Evolutionary conservation across 192 early-diverging fungal genomes (phyloP), one percentile per base, ranked within the genome.

Genomic region (Linnemannia zychae): DNA sequence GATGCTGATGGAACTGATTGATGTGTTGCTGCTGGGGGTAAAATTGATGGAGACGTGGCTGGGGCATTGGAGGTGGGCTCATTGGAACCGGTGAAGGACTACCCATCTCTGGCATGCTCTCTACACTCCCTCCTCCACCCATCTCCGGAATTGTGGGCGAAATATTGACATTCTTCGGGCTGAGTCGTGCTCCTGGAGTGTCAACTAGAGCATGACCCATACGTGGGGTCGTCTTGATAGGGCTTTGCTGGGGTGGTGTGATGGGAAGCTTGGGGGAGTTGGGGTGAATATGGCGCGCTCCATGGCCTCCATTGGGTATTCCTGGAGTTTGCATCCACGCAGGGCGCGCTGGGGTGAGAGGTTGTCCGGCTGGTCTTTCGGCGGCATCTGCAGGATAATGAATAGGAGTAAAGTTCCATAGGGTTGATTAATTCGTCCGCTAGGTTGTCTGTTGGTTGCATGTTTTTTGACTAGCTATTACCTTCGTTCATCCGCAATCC

Each of bases 21-120:
- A 31, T 0, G 12, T 63, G 57, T 31, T 63, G 57, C 11, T 63
- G 57, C 28, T 63, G 57, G 57, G 57, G 28, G 15, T 33, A 63
- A 12, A 63, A 63, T 63, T 63, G 57, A 63, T 63, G 28, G 3
- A 3, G 57, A 31, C 28, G 57, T 12, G 28, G 57, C 12, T 63
- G 57, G 1, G 28, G 57, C 57, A 63, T 63, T n/a, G 57, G 28
- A 3, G 57, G 28, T 63, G 28, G 28, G 13, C 57, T 24, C 57
- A 63, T 28, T 5, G 28, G 57, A 12, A 63, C 28, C 11, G 28
- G 12, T 28, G 57, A 63, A 4, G 74, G 74, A 13, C 34, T 46
- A 17, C 76, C 76, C 66, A 71, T 78, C n/a, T 78, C 76, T 44
- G 50, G 33, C 31, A 79, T 72, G 38, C 22, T 24, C 16, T 76